Percentiles rank a stretch among this genome's conserved stretches.
Conservation (phyloP, 2,329 filamentous ascomycete species). For the Microascus cirrosus region DNA sequence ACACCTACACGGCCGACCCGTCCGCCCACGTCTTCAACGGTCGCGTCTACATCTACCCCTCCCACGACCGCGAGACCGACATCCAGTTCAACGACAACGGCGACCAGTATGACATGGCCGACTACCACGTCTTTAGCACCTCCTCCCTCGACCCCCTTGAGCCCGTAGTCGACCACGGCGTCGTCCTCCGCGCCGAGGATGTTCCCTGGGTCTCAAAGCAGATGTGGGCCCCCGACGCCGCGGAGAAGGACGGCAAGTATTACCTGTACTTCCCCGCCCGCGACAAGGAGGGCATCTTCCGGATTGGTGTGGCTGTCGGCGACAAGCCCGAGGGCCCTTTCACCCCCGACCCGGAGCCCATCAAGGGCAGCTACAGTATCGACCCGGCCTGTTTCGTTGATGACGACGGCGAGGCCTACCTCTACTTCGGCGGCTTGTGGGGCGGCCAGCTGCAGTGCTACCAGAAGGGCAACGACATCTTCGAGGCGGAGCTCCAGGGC, state of each 20-base stretch:
- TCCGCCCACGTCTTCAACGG: slow-evolving; percentile 71
- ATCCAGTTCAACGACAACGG: slow-evolving; percentile 74
- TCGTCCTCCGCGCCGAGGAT: slow-evolving; percentile 52
- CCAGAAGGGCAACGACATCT: slow-evolving; percentile 39
- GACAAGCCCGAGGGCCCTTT: slow-evolving; percentile 61
- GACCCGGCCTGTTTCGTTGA: slow-evolving; percentile 70
- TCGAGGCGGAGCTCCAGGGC: slow-evolving; percentile 41
- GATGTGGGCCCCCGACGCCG: slow-evolving; percentile 72
- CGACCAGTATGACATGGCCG: slow-evolving; percentile 75
- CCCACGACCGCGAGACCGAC: slow-evolving; percentile 65
- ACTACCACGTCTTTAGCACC: slow-evolving; percentile 68
- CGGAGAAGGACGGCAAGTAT: slow-evolving; percentile 55
- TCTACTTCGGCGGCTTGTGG: slow-evolving; percentile 72
- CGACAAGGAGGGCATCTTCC: slow-evolving; percentile 58
- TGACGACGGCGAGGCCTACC: slow-evolving; percentile 23
- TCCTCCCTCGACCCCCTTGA: slow-evolving; percentile 38
- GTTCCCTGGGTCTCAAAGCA: slow-evolving; percentile 71
- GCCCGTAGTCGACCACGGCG: slow-evolving; percentile 60
- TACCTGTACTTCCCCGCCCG: slow-evolving; percentile 70
- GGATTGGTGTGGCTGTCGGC: slow-evolving; percentile 60
- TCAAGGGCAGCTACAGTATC: slow-evolving; percentile 62
- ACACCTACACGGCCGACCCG: slow-evolving; percentile 70
- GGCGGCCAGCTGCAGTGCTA: slow-evolving; percentile 74
- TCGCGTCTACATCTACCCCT: slow-evolving; percentile 70
- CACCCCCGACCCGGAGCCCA: slow-evolving; percentile 49